Evolutionary conservation across 192 early-diverging fungal species (phyloP).

Genomic region (Coemansia biformis): DNA sequence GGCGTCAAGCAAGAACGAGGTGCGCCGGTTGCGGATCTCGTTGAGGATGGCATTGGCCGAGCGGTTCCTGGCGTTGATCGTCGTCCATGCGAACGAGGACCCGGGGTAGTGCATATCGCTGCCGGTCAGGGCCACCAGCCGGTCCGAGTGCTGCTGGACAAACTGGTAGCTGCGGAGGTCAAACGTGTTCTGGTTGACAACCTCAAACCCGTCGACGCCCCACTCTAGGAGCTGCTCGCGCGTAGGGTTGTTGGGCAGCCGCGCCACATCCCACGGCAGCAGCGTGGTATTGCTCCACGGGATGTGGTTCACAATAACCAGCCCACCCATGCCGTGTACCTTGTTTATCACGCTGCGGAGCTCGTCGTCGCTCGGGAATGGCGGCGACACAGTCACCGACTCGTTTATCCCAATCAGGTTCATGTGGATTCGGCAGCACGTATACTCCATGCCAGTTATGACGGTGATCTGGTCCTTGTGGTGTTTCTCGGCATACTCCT

Average conservation of each 20-base stretch:
- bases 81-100: conserved; percentile 60
- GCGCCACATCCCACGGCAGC: conserved; percentile 51
- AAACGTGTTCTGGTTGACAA: conserved; percentile 57
- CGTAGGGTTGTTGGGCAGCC: conserved; percentile 60
- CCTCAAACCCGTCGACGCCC: conserved; percentile 72
- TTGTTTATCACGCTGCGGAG: conserved; percentile 54
- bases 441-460: conserved; percentile 45
- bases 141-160: conserved; percentile 31
- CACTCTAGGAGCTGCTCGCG: conserved; percentile 52
- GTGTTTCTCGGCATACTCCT: conserved; percentile 49
- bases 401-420: conserved; percentile 65
- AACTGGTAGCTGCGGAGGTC: conserved; percentile 59
- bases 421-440: conserved; percentile 57
- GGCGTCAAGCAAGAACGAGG: conserved; percentile 62
- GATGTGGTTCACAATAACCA: conserved; percentile 73
- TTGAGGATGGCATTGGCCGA: conserved; percentile 52
- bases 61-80: conserved; percentile 47
- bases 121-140: conserved; percentile 57
- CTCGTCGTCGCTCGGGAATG: conserved; percentile 59
- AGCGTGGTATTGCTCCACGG: conserved; percentile 68
- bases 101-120: conserved; percentile 63
- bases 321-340: conserved; percentile 60
- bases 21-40: conserved; percentile 54
- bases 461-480: conserved; percentile 22
- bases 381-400: conserved; percentile 49